Conservation (phyloP, 2,329 filamentous ascomycete genomes). For the Ambrosiella beaveri region DNA sequence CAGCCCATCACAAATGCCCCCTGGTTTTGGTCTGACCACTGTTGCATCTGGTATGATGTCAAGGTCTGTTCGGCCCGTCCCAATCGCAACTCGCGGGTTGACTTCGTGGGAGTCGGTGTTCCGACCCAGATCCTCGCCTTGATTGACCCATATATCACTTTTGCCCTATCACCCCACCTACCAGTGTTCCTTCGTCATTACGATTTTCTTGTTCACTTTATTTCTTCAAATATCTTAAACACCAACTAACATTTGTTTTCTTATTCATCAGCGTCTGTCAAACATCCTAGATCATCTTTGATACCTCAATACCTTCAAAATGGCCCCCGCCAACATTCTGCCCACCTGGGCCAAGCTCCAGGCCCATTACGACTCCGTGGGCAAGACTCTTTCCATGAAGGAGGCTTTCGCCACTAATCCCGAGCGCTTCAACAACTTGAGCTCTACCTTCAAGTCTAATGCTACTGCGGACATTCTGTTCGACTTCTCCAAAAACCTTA, state of each 20-base stretch:
- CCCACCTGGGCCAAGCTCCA: constrained; percentile 80
- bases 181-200: background rate
- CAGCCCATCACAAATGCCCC: background rate
- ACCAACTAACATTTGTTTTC: background rate
- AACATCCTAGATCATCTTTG: background rate
- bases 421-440: constrained; percentile 77
- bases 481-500: constrained; percentile 98
- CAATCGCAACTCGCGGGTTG: background rate
- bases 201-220: background rate
- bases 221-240: background rate
- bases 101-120: background rate
- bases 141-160: constrained; percentile 1
- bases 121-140: background rate
- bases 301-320: constrained; percentile 20
- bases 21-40: constrained; percentile 2
- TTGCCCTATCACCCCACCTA: background rate
- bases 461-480: constrained; percentile 81
- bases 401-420: constrained; percentile 82
- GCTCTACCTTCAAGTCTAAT: constrained; percentile 66
- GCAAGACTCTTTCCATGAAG: constrained; percentile 82
- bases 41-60: constrained; percentile 5
- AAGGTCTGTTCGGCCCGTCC: constrained; percentile 4
- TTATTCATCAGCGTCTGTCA: background rate
- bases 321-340: constrained; percentile 75
- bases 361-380: constrained; percentile 70